A percentile compares a stretch with the other conserved stretches of the same genome.
Conservation (phyloP, 2,329 filamentous ascomycete genomes). For the Colletotrichum lini region DNA sequence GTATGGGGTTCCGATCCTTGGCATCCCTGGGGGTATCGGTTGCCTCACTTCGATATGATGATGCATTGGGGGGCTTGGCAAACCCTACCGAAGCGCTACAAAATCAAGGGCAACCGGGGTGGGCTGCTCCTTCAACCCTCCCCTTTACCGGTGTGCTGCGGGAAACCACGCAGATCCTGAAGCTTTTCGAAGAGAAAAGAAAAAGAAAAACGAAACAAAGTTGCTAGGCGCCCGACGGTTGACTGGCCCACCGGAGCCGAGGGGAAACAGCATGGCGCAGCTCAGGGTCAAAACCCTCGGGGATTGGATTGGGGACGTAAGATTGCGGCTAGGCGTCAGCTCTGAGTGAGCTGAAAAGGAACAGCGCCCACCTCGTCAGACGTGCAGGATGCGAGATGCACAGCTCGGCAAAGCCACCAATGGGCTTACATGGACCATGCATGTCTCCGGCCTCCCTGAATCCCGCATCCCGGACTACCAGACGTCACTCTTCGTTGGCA, state of each 20-base stretch:
- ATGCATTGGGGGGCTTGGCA: slow-evolving; percentile 2
- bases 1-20: background rate
- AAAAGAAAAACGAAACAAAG: too few relatives aligned
- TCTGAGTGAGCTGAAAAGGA: slow-evolving; percentile 11
- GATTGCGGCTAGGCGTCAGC: slow-evolving; percentile 17
- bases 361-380: background rate
- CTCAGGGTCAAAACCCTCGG: background rate
- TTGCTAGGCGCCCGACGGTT: background rate
- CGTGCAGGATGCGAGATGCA: slow-evolving; percentile 3
- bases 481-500: background rate
- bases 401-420: slow-evolving; percentile 21
- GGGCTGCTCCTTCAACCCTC: background rate
- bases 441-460: slow-evolving; percentile 1
- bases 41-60: slow-evolving; percentile 3
- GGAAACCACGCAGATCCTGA: background rate
- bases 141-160: background rate
- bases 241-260: background rate
- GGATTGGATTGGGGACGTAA: background rate
- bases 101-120: background rate
- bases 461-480: background rate
- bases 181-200: background rate
- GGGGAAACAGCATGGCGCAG: slow-evolving; percentile 13
- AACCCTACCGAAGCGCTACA: background rate
- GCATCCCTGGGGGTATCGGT: background rate
- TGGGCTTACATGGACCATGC: slow-evolving; percentile 1